Evolutionary conservation across 257 asterid genomes (phyloP).

Genomic region (Paraleonurus japonicus): DNA sequence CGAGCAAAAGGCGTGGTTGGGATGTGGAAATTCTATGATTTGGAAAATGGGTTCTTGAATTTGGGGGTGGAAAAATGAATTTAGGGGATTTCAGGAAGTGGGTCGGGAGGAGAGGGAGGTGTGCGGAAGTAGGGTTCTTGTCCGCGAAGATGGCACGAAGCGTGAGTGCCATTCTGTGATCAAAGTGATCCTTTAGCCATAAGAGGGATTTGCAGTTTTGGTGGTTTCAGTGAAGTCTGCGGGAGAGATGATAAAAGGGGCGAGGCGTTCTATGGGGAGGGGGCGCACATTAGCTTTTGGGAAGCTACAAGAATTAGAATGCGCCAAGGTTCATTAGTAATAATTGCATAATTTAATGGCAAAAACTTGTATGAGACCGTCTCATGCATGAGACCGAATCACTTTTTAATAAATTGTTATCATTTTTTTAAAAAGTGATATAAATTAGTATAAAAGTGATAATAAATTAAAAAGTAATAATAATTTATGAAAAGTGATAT

Average conservation of each 20-base stretch:
- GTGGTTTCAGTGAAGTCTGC: neutral
- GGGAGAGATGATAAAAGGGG: slow-evolving; percentile 9
- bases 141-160: slow-evolving; percentile 36
- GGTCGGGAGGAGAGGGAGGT: slow-evolving; percentile 20
- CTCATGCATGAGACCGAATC: no score
- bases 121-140: slow-evolving; percentile 26
- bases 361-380: no score
- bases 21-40: slow-evolving; percentile 18
- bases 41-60: slow-evolving; percentile 35
- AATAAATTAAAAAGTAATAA: no score
- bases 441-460: no score
- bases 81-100: slow-evolving; percentile 32
- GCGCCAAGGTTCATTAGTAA: no score
- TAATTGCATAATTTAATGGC: no score
- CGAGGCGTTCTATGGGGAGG: slow-evolving; percentile 19
- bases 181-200: neutral
- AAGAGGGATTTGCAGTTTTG: neutral
- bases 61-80: slow-evolving; percentile 11
- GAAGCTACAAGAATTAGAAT: no score
- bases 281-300: slow-evolving; percentile 8
- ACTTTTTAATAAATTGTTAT: no score
- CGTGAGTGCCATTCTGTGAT: slow-evolving; percentile 49
- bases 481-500: no score
- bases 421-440: no score
- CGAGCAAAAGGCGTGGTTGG: slow-evolving; percentile 24